Percentiles rank a stretch among this genome's conserved stretches.
Conservation (phyloP, 1,139 yeast genomes). For the Debaryomyces robertsiae region DNA sequence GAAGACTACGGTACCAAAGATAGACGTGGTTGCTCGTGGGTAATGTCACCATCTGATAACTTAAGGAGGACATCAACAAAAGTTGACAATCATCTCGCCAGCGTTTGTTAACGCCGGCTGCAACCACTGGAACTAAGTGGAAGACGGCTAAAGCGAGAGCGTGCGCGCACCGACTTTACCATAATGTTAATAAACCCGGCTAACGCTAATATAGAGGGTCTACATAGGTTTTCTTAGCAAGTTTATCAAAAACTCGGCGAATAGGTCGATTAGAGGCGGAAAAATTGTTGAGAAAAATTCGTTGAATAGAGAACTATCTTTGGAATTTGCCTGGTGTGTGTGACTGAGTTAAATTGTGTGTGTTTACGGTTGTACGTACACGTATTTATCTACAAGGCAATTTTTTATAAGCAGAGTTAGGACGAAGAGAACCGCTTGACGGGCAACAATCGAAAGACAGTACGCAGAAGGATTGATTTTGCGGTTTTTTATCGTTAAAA, state of each 20-base stretch:
- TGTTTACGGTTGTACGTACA: conserved; percentile 3
- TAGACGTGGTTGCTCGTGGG: no score
- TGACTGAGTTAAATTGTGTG: conserved; percentile 1
- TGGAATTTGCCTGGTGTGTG: background rate
- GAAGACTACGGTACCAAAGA: no score
- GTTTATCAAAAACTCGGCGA: conserved; percentile 5
- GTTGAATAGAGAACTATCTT: background rate
- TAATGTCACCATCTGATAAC: no score
- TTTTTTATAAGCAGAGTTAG: background rate
- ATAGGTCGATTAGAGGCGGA: conserved; percentile 1
- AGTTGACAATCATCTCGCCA: no score
- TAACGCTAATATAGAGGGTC: no score
- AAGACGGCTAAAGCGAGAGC: no score
- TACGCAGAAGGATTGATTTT: no score
- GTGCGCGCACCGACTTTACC: no score
- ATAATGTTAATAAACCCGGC: no score
- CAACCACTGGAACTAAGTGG: background rate
- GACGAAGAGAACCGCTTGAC: background rate
- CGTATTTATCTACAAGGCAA: conserved; percentile 6
- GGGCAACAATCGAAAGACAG: no score
- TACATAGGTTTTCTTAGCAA: conserved; percentile 6
- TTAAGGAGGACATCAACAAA: no score
- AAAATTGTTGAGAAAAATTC: conserved; percentile 2
- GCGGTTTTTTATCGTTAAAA: no score
- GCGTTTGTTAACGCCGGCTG: conserved; percentile 1